These are phyloP conservation scores for Coniella vitis DNA, from an alignment of 2,329 filamentous ascomycete genomes.

Conservation along the genomic window DNA sequence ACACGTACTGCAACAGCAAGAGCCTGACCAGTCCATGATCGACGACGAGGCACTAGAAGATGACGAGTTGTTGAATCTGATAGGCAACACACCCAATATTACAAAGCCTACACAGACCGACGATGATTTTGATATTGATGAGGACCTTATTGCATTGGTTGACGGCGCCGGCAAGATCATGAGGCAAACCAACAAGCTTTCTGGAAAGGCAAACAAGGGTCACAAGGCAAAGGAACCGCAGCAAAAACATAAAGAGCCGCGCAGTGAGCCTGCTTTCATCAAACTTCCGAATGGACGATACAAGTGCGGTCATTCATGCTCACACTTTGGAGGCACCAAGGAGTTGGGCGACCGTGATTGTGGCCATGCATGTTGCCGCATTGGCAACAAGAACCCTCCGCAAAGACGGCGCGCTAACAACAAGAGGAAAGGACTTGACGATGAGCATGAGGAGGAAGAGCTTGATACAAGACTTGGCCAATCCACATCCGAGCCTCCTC, in stretches of 20 bases:
- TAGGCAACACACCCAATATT: slow-evolving; percentile 12
- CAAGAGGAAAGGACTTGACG: slow-evolving; percentile 22
- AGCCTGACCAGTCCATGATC: slow-evolving; percentile 18
- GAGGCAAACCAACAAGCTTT: neutral
- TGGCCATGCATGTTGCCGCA: slow-evolving; percentile 66
- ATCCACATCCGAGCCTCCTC: neutral
- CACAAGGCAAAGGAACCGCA: slow-evolving; percentile 17
- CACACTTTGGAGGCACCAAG: slow-evolving; percentile 25
- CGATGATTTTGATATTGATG: neutral
- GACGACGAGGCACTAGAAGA: slow-evolving; percentile 34
- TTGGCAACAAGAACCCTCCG: slow-evolving; percentile 60
- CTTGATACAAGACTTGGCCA: neutral
- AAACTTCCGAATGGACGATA: slow-evolving; percentile 64
- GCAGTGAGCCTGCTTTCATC: slow-evolving; percentile 25
- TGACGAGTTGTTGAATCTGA: slow-evolving; percentile 32
- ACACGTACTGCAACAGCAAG: neutral
- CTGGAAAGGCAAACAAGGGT: neutral
- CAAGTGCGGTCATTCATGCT: slow-evolving; percentile 65
- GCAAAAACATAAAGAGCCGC: neutral
- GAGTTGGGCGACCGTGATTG: slow-evolving; percentile 41
- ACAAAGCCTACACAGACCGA: too few relatives aligned
- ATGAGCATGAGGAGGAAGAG: neutral
- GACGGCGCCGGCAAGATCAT: neutral
- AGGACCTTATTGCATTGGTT: neutral
- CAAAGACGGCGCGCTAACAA: slow-evolving; percentile 30